A percentile compares a stretch with the other conserved stretches of the same genome.
These are phyloP conservation scores for Hysterium pulicare DNA, from an alignment of 2,329 filamentous ascomycete genomes.

Conservation along the genomic window DNA sequence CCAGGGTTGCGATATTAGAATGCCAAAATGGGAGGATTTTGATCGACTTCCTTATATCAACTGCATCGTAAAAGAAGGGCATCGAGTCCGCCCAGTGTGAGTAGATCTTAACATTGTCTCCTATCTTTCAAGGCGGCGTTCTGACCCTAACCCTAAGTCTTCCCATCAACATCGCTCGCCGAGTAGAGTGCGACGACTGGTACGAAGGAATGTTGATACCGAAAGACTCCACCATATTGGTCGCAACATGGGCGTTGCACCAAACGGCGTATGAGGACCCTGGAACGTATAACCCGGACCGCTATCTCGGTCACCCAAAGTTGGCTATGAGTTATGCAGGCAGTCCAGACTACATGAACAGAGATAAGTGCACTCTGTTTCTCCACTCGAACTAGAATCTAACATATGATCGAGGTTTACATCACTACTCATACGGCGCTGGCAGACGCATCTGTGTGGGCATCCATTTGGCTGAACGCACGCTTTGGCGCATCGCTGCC, in stretches of 20 bases:
- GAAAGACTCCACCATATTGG: slow-evolving; percentile 18
- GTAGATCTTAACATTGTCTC: background rate
- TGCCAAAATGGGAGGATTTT: slow-evolving; percentile 4
- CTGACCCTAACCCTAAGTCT: no score
- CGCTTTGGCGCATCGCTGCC: slow-evolving; percentile 34
- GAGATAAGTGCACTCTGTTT: slow-evolving; percentile 23
- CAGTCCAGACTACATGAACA: slow-evolving; percentile 22
- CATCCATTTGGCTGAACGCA: slow-evolving; percentile 49
- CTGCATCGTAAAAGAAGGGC: slow-evolving; percentile 18
- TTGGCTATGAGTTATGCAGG: slow-evolving; percentile 33
- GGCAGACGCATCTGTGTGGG: slow-evolving; percentile 41
- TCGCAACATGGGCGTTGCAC: slow-evolving; percentile 15
- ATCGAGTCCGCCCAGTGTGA: slow-evolving; percentile 15
- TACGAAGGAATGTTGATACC: slow-evolving; percentile 18
- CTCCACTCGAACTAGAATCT: background rate
- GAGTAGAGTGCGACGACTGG: slow-evolving; percentile 10
- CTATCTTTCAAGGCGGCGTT: no score
- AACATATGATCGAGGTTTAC: background rate
- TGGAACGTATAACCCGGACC: slow-evolving; percentile 29
- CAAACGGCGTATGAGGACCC: slow-evolving; percentile 14
- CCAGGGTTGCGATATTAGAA: background rate
- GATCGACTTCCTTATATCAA: slow-evolving; percentile 16
- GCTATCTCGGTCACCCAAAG: slow-evolving; percentile 20
- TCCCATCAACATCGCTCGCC: background rate
- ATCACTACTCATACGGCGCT: slow-evolving; percentile 14